Evolutionary conservation across 2,329 filamentous ascomycete species (phyloP).

Genomic region (Paecilomyces variotii): DNA sequence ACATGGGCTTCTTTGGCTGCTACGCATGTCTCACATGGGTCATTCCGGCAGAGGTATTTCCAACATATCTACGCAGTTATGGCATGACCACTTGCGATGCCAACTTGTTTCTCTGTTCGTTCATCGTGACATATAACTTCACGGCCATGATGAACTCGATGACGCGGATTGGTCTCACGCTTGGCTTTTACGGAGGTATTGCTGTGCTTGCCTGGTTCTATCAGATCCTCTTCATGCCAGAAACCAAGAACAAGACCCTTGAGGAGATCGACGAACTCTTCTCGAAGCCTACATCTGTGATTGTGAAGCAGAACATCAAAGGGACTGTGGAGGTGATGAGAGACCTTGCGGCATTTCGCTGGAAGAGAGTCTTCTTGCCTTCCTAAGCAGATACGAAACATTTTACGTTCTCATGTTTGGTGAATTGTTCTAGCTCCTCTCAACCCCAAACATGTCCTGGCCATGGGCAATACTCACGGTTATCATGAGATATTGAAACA

Average conservation of each 20-base stretch:
- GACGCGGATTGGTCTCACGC: conserved; percentile 54
- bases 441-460: no score
- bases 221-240: conserved; percentile 67
- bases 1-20: conserved; percentile 61
- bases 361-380: conserved; percentile 41
- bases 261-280: conserved; percentile 67
- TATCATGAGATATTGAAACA: no score
- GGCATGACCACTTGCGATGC: conserved; percentile 65
- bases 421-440: no score
- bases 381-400: neutral
- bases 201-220: conserved; percentile 63
- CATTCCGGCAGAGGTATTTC: conserved; percentile 61
- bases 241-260: conserved; percentile 62
- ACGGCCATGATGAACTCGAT: conserved; percentile 61
- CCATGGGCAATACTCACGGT: no score
- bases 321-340: conserved; percentile 38
- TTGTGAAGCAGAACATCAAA: conserved; percentile 52
- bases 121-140: conserved; percentile 71
- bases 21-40: conserved; percentile 61
- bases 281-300: conserved; percentile 52
- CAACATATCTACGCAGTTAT: conserved; percentile 63
- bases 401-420: neutral
- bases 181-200: conserved; percentile 69
- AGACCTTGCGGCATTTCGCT: conserved; percentile 37
- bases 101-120: conserved; percentile 62